Conservation (phyloP, 2,329 filamentous ascomycete genomes). For the Dactylonectria macrodidyma region DNA sequence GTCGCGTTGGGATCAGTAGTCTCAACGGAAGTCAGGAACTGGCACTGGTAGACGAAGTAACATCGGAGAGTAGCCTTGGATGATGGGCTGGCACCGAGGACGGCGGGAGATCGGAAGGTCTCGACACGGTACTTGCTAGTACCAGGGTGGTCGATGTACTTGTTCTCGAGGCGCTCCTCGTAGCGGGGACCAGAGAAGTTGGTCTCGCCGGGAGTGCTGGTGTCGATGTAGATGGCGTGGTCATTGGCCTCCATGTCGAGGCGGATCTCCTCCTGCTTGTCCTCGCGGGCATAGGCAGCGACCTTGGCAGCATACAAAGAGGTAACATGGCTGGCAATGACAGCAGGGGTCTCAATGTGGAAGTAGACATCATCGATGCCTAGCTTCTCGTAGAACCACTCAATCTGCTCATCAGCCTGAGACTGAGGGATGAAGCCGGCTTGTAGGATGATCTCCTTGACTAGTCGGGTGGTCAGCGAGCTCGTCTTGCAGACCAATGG, state of each 20-base stretch:
- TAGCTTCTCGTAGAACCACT: conserved; percentile 98
- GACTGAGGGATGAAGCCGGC: conserved; percentile 89
- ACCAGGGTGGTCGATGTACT: conserved; percentile 89
- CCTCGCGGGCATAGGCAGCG: conserved; percentile 91
- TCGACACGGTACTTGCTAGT: conserved; percentile 90
- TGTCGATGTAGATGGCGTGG: conserved; percentile 99
- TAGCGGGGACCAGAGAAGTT: conserved; percentile 87
- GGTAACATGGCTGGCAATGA: conserved; percentile 94
- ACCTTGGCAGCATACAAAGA: conserved; percentile 98
- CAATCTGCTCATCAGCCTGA: conserved; percentile 87
- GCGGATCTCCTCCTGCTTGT: conserved; percentile 94
- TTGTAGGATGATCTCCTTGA: conserved; percentile 84
- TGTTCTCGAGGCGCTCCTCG: conserved; percentile 92
- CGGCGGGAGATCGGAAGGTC: conserved; percentile 93
- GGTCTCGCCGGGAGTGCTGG: conserved; percentile 88
- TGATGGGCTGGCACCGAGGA: conserved; percentile 76
- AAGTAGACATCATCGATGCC: conserved; percentile 99
- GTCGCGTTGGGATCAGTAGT: conserved; percentile 85
- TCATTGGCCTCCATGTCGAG: conserved; percentile 95
- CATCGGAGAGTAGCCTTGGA: conserved; percentile 90
- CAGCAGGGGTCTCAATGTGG: conserved; percentile 86
- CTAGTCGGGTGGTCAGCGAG: conserved; percentile 58
- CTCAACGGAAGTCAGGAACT: conserved; percentile 82
- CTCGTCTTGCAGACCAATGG: not conserved
- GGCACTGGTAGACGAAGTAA: conserved; percentile 99